Conservation (phyloP, 345 rosid genomes). For the Salix koriyanagi region DNA sequence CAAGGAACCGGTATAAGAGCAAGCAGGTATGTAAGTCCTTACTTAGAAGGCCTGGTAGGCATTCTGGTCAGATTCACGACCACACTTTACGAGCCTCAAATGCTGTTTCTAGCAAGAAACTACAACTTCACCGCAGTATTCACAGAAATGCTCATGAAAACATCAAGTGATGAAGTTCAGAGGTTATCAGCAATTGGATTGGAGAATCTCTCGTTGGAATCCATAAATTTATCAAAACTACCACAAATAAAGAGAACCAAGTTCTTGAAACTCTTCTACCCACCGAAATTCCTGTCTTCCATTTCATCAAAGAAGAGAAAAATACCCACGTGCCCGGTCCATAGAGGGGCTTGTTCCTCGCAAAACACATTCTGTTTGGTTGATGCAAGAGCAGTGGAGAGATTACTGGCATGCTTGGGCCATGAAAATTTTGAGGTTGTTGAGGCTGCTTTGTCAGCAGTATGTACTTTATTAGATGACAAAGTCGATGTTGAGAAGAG, state of each 20-base stretch:
- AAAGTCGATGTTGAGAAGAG: conserved; percentile 72
- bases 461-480: conserved; percentile 79
- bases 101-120: conserved; percentile 55
- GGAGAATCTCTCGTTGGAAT: conserved; percentile 72
- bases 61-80: conserved; percentile 83
- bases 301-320: conserved; percentile 46
- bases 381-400: conserved; percentile 74
- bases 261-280: conserved; percentile 36
- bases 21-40: conserved; percentile 59
- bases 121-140: conserved; percentile 65
- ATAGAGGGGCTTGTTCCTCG: conserved; percentile 80
- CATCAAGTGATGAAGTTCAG: conserved; percentile 79
- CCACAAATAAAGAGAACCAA: conserved; percentile 43
- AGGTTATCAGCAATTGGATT: conserved; percentile 73
- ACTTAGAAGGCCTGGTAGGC: conserved; percentile 77
- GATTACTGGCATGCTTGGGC: conserved; percentile 63
- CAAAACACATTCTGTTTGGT: conserved; percentile 76
- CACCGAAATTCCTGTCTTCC: conserved; percentile 43
- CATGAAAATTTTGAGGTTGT: conserved; percentile 72
- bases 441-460: conserved; percentile 75
- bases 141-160: conserved; percentile 64
- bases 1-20: conserved; percentile 57
- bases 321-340: conserved; percentile 52
- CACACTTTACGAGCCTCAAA: conserved; percentile 67
- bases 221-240: conserved; percentile 51